These are phyloP conservation scores for Geotrichum fermentans DNA, from an alignment of 1,139 yeast species.

Conservation along the genomic window DNA sequence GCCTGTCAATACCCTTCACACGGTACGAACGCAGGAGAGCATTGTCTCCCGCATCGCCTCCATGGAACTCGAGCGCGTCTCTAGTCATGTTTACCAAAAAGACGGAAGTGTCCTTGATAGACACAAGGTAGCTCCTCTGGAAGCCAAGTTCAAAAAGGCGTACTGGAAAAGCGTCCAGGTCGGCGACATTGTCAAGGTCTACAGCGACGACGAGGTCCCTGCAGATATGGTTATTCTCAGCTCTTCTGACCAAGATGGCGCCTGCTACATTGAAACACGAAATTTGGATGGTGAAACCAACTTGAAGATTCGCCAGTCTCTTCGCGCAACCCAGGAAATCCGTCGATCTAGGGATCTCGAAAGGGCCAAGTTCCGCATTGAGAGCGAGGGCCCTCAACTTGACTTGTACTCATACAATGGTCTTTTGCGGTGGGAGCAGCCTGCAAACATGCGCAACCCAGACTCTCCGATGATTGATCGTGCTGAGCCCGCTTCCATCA, in stretches of 20 bases:
- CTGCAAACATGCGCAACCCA: constrained; percentile 21
- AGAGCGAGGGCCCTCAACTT: constrained; percentile 88
- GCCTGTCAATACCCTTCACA: constrained; percentile 22
- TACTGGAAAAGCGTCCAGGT: constrained; percentile 86
- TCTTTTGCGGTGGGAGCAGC: constrained; percentile 51
- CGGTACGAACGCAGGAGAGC: constrained; percentile 14
- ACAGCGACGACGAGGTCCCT: constrained; percentile 87
- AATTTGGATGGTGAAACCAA: constrained; percentile 96
- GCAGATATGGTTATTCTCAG: constrained; percentile 81
- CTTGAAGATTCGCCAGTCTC: constrained; percentile 69
- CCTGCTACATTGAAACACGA: constrained; percentile 88
- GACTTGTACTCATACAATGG: constrained; percentile 81
- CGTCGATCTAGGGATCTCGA: constrained; percentile 66
- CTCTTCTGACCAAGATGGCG: constrained; percentile 83
- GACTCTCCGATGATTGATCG: constrained; percentile 14
- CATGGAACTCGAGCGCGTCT: constrained; percentile 14
- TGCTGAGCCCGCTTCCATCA: constrained; percentile 63
- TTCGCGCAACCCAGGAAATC: constrained; percentile 61
- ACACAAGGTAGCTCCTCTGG: constrained; percentile 29
- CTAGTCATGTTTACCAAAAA: constrained; percentile 13
- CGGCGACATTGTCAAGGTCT: constrained; percentile 82
- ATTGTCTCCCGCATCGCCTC: constrained; percentile 20
- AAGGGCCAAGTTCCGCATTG: constrained; percentile 69
- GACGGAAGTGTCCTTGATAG: constrained; percentile 38
- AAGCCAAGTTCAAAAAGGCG: constrained; percentile 54